Evolutionary conservation across 371 early-diverging fungal genomes (phyloP).

Genomic region (Mortierella sp.): DNA sequence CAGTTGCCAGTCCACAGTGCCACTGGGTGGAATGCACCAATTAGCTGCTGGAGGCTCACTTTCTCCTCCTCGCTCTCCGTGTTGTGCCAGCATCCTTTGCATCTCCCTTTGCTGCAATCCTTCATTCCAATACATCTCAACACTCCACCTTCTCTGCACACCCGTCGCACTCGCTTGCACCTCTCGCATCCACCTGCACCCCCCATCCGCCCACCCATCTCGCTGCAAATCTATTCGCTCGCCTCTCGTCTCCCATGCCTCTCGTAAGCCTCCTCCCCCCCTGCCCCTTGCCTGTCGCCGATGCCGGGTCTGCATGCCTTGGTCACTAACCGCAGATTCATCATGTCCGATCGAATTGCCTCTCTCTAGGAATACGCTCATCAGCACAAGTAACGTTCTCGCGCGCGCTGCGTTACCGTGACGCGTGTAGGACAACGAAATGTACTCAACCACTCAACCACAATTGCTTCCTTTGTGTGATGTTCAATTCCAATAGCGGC

Average conservation of each 20-base stretch:
- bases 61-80: no score
- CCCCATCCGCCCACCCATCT: background rate
- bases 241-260: slow-evolving; percentile 7
- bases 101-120: background rate
- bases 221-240: background rate
- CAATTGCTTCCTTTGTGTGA: no score
- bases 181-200: no score
- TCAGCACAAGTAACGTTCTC: slow-evolving; percentile 67
- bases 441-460: no score
- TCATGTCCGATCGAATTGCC: no score
- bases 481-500: slow-evolving; percentile 57
- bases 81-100: background rate
- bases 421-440: slow-evolving; percentile 1
- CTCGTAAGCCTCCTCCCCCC: slow-evolving; percentile 7
- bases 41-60: no score
- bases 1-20: no score
- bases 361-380: slow-evolving; percentile 80
- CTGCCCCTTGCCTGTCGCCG: background rate
- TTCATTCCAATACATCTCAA: background rate
- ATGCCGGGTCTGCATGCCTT: no score
- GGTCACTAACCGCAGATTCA: no score
- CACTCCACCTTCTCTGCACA: background rate
- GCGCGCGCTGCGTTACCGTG: background rate
- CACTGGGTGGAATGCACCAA: no score
- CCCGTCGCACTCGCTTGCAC: background rate